These are phyloP conservation scores for Pneumocystis jirovecii DNA, from an alignment of 1,139 yeast species.

Conservation along the genomic window DNA sequence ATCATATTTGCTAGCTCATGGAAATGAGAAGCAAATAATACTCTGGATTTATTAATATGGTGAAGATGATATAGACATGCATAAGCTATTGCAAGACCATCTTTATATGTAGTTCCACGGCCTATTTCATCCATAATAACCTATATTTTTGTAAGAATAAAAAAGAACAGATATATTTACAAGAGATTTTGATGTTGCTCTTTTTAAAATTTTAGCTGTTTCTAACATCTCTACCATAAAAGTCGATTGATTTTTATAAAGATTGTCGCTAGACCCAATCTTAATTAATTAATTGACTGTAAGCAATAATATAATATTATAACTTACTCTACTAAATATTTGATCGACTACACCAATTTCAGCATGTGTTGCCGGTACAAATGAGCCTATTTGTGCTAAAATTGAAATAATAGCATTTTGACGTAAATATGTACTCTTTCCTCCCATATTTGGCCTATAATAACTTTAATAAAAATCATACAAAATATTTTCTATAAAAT, in stretches of 20 bases:
- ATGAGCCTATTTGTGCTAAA: conserved; percentile 19
- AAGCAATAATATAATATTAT: not conserved
- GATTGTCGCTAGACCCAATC: conserved; percentile 82
- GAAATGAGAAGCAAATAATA: conserved; percentile 88
- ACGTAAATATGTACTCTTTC: conserved; percentile 77
- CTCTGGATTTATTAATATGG: conserved; percentile 46
- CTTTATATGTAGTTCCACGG: conserved; percentile 80
- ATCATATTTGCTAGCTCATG: conserved; percentile 26
- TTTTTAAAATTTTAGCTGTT: conserved; percentile 59
- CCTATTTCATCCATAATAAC: conserved; percentile 91
- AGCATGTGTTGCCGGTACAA: conserved; percentile 47
- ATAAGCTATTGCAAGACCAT: conserved; percentile 82
- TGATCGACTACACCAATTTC: conserved; percentile 68
- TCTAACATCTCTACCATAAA: conserved; percentile 99
- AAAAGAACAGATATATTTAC: conserved; percentile 20
- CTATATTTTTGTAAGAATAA: not conserved
- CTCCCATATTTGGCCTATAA: conserved; percentile 78
- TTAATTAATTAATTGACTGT: not conserved
- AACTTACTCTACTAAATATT: conserved; percentile 50
- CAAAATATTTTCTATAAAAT: not conserved
- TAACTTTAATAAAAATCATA: not conserved
- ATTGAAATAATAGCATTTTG: conserved; percentile 77
- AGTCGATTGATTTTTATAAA: conserved; percentile 74
- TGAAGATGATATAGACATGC: conserved; percentile 54
- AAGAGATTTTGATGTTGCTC: conserved; percentile 62